Evolutionary conservation across 2,329 filamentous ascomycete genomes (phyloP).

Genomic region (Diplodia intermedia): DNA sequence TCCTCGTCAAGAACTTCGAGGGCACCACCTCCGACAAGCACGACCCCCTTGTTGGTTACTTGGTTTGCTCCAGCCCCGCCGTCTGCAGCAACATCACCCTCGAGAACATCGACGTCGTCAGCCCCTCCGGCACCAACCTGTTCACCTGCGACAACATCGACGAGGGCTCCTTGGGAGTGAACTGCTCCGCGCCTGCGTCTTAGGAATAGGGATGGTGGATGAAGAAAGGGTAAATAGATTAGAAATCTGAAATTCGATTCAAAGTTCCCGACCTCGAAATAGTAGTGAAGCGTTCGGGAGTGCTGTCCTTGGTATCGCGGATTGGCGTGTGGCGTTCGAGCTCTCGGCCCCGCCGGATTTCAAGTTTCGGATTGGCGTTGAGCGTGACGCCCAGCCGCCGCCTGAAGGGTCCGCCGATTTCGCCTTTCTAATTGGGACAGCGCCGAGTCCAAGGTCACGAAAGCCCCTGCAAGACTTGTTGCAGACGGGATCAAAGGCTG

Average conservation of each 20-base stretch:
- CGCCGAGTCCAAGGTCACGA: not conserved
- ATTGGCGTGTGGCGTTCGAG: not conserved
- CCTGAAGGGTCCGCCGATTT: not conserved
- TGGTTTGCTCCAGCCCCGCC: slow-evolving; percentile 53
- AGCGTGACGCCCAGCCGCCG: too few relatives aligned
- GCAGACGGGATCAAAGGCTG: not conserved
- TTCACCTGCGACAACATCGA: slow-evolving; percentile 29
- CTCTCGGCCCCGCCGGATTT: too few relatives aligned
- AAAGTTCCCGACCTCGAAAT: not conserved
- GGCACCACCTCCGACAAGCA: slow-evolving; percentile 60
- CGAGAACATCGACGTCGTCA: slow-evolving; percentile 62
- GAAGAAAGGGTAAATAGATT: not conserved
- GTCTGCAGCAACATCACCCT: slow-evolving; percentile 62
- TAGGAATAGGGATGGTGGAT: not conserved
- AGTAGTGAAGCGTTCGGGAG: too few relatives aligned
- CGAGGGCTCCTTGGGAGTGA: slow-evolving; percentile 15
- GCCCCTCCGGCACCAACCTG: slow-evolving; percentile 36
- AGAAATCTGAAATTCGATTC: not conserved
- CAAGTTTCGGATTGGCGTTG: not conserved
- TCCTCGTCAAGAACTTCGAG: slow-evolving; percentile 63
- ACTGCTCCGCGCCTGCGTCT: slow-evolving; percentile 16
- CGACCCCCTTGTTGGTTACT: slow-evolving; percentile 51
- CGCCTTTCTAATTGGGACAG: too few relatives aligned
- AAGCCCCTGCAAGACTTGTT: not conserved
- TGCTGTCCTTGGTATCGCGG: not conserved